These are phyloP conservation scores for Clonostachys solani DNA, from an alignment of 2,329 filamentous ascomycete species.

Conservation along the genomic window DNA sequence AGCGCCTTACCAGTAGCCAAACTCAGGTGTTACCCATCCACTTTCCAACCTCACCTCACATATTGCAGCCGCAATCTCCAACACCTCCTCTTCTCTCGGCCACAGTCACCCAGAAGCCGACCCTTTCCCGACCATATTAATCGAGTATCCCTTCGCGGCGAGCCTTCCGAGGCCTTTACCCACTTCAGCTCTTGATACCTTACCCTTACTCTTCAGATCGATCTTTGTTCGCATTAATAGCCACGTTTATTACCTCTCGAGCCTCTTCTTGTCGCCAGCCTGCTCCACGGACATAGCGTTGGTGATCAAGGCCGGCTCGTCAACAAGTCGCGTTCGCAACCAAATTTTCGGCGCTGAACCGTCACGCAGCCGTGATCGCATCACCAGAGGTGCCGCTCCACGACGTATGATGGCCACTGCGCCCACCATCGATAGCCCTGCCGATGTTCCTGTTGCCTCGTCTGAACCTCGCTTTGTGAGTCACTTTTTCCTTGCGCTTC, in stretches of 20 bases:
- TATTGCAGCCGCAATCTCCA: too few relatives aligned
- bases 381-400: conserved; percentile 26
- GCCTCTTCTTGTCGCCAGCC: too few relatives aligned
- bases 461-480: conserved; percentile 40
- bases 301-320: too few relatives aligned
- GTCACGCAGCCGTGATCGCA: not conserved
- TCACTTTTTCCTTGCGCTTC: conserved; percentile 4
- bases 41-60: too few relatives aligned
- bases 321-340: not conserved
- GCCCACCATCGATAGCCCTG: conserved; percentile 48
- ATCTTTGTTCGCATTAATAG: not conserved
- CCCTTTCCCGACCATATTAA: too few relatives aligned
- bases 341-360: not conserved
- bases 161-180: not conserved
- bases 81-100: too few relatives aligned
- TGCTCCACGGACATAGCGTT: too few relatives aligned
- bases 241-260: too few relatives aligned
- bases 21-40: too few relatives aligned
- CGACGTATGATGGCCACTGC: conserved; percentile 64
- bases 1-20: too few relatives aligned
- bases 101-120: too few relatives aligned
- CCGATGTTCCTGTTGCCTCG: conserved; percentile 46
- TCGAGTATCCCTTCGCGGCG: not conserved
- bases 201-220: not conserved
- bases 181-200: not conserved